phyloP scores from a whole-genome alignment of 202 grass and related monocot species.

The Brachypodium distachyon region DNA sequence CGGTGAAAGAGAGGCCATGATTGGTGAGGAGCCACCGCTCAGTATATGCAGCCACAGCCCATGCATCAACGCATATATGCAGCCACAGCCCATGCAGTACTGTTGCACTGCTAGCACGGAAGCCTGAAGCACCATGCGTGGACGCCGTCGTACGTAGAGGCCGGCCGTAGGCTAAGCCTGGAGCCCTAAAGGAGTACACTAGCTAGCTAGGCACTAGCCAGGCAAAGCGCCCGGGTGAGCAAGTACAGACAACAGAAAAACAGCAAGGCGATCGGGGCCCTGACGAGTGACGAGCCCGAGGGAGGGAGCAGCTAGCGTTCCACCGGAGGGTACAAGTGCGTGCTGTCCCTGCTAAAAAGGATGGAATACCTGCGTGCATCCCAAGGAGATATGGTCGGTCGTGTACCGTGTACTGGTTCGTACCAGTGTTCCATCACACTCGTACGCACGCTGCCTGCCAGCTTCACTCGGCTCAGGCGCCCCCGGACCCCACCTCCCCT shows the following conservation, averaged over 20 bases:
- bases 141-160: neutral
- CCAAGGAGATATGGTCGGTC: slow-evolving; percentile 2
- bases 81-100: neutral
- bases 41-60: neutral
- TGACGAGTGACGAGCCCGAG: neutral
- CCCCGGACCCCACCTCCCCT: neutral
- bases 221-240: neutral
- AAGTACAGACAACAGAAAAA: neutral
- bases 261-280: neutral
- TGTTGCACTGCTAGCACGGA: neutral
- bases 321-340: neutral
- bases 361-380: slow-evolving; percentile 4
- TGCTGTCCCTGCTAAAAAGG: neutral
- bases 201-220: neutral
- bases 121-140: neutral
- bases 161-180: neutral
- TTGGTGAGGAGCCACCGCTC: neutral
- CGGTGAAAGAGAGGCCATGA: neutral
- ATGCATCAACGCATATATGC: neutral
- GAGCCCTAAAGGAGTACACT: neutral
- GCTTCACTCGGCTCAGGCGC: too few species aligned
- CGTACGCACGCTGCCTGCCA: neutral
- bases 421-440: neutral
- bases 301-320: too few species aligned
- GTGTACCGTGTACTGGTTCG: neutral